Conservation (phyloP, 441 rosid genomes). For the Euphorbia schlechtendalii region DNA sequence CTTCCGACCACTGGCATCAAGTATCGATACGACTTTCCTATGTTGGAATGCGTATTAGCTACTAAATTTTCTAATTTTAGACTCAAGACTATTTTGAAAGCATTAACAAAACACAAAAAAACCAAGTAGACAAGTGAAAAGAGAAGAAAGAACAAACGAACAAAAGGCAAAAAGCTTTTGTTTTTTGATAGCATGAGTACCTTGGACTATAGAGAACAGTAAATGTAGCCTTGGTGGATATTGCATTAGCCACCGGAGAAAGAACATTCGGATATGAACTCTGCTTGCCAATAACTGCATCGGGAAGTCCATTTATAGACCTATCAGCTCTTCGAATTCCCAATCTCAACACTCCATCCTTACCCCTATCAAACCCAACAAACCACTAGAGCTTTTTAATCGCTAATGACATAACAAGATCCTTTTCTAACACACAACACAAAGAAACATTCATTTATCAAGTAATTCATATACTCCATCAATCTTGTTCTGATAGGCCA, state of each 20-base stretch:
- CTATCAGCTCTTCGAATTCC: slow-evolving; percentile 76
- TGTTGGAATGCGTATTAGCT: no score
- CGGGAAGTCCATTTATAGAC: slow-evolving; percentile 69
- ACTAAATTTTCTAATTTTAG: no score
- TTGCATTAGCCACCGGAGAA: slow-evolving; percentile 62
- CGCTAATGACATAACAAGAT: no score
- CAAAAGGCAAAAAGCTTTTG: not conserved
- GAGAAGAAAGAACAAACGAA: no score
- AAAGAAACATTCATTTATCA: no score
- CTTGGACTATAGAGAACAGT: slow-evolving; percentile 86
- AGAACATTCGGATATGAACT: slow-evolving; percentile 45
- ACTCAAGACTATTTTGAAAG: not conserved
- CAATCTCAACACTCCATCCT: slow-evolving; percentile 72
- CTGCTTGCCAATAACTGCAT: slow-evolving; percentile 46
- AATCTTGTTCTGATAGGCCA: no score
- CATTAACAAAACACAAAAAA: no score
- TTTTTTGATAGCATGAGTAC: slow-evolving; percentile 30
- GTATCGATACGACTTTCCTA: no score
- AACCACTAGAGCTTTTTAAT: not conserved
- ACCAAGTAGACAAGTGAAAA: no score
- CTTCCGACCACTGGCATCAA: no score
- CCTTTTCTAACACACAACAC: no score
- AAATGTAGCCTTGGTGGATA: slow-evolving; percentile 57
- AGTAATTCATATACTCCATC: no score
- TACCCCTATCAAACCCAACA: slow-evolving; percentile 47